phyloP scores from a whole-genome alignment of 148 eudicot species.

The Vaccinium myrtillus region DNA sequence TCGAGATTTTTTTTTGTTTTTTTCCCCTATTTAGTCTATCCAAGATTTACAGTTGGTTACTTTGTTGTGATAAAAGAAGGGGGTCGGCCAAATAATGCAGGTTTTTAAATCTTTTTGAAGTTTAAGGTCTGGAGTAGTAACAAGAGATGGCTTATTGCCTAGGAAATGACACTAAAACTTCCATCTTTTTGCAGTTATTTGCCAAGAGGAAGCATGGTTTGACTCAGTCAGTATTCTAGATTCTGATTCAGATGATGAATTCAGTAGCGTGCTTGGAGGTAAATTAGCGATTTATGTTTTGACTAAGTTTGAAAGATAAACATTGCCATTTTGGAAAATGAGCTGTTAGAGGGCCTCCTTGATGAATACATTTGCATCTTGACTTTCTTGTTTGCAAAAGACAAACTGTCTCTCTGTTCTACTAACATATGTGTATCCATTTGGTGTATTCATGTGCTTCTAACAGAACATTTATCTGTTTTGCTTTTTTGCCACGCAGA shows the following conservation, averaged over 20 bases:
- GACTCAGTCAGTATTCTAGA: slow-evolving; percentile 54
- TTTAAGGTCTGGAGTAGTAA: not conserved
- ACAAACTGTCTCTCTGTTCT: not conserved
- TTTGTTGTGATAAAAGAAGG: not conserved
- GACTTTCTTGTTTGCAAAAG: not conserved
- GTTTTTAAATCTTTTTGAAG: not conserved
- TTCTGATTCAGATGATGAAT: slow-evolving; percentile 72
- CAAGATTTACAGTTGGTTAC: not conserved
- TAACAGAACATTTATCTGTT: not conserved
- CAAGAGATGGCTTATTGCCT: not conserved
- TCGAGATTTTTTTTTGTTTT: not conserved
- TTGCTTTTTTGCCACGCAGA: slow-evolving; percentile 27
- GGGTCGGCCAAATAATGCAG: not conserved
- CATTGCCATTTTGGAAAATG: not conserved
- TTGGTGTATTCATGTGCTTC: not conserved
- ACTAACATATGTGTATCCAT: not conserved
- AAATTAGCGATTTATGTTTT: not conserved
- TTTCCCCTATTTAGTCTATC: not conserved
- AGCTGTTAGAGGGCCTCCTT: not conserved
- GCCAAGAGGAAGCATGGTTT: slow-evolving; percentile 64
- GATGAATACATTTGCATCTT: not conserved
- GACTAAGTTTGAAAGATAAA: not conserved
- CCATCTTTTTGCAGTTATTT: slow-evolving; percentile 28
- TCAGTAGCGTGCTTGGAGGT: slow-evolving; percentile 64
- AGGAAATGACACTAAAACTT: slow-evolving; percentile 6